phyloP scores from a whole-genome alignment of 345 rosid genomes.

The Linum trigynum region DNA sequence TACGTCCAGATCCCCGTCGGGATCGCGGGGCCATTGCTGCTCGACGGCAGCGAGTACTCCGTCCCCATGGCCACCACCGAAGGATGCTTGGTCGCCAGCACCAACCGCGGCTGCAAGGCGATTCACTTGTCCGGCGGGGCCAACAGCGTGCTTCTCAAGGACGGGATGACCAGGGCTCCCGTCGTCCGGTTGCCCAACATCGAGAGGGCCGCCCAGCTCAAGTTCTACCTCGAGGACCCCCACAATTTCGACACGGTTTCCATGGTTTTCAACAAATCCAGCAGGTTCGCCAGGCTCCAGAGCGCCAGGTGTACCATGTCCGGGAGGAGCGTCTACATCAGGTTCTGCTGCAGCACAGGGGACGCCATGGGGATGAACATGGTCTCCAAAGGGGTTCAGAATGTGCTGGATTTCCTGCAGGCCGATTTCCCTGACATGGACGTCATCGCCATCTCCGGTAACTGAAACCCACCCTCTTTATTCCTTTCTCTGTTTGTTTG shows the following conservation, averaged over 20 bases:
- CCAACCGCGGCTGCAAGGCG: slow-evolving; percentile 90
- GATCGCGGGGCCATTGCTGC: slow-evolving; percentile 78
- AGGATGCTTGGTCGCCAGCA: slow-evolving; percentile 87
- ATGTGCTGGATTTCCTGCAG: slow-evolving; percentile 68
- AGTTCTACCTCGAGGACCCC: slow-evolving; percentile 70
- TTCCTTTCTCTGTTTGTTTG: neutral
- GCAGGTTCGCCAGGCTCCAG: slow-evolving; percentile 69
- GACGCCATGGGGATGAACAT: slow-evolving; percentile 99
- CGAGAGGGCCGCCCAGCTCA: slow-evolving; percentile 55
- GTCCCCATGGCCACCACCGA: slow-evolving; percentile 98
- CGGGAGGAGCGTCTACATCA: slow-evolving; percentile 72
- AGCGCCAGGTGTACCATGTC: slow-evolving; percentile 50
- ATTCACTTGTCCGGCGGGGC: slow-evolving; percentile 74
- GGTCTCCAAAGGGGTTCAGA: slow-evolving; percentile 91
- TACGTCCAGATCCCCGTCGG: slow-evolving; percentile 25
- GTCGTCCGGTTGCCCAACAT: slow-evolving; percentile 58
- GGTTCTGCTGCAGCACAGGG: slow-evolving; percentile 76
- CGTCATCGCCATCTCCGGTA: slow-evolving; percentile 72
- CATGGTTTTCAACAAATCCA: slow-evolving; percentile 69
- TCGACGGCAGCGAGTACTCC: slow-evolving; percentile 67
- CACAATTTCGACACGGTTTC: slow-evolving; percentile 59
- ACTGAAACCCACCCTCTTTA: neutral
- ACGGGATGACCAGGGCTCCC: slow-evolving; percentile 86
- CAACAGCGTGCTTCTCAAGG: slow-evolving; percentile 41
- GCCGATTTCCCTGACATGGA: slow-evolving; percentile 84